These are phyloP conservation scores for Mycosarcoma mackinlayi DNA, from an alignment of 1,284 basidiomycete species.

Conservation along the genomic window DNA sequence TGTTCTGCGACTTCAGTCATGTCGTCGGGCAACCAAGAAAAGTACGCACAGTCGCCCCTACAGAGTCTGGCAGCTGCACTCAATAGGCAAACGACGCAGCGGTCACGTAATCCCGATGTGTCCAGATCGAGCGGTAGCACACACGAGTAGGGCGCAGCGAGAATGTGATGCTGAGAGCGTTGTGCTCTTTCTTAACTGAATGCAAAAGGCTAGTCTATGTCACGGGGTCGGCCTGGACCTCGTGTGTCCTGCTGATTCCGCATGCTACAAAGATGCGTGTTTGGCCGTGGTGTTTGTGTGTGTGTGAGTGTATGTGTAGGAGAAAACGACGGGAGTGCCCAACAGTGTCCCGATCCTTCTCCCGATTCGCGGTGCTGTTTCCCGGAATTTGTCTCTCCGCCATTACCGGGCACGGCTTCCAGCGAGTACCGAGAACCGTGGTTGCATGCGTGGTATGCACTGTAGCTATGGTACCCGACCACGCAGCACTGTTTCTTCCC, in stretches of 20 bases:
- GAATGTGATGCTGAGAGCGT: background rate
- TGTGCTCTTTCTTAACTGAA: too few relatives aligned
- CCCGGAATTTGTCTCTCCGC: background rate
- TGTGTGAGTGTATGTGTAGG: too few relatives aligned
- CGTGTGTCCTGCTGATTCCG: too few relatives aligned
- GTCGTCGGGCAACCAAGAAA: conserved; percentile 38
- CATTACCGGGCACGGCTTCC: conserved; percentile 13
- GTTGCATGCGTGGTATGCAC: too few relatives aligned
- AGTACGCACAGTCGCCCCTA: conserved; percentile 37
- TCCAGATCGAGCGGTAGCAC: background rate
- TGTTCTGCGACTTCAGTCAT: conserved; percentile 12
- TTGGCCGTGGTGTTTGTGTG: too few relatives aligned
- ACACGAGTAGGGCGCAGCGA: background rate
- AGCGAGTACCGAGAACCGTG: conserved; percentile 7
- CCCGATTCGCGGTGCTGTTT: background rate
- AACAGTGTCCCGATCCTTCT: background rate
- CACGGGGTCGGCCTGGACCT: too few relatives aligned
- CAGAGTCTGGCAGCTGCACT: conserved; percentile 41
- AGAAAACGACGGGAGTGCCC: too few relatives aligned
- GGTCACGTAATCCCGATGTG: conserved; percentile 20
- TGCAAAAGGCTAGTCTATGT: too few relatives aligned
- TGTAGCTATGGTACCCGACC: too few relatives aligned
- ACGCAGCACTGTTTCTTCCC: background rate
- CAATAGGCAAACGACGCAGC: conserved; percentile 44
- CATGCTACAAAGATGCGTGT: too few relatives aligned